phyloP scores from a whole-genome alignment of 1,284 basidiomycete species.

The Heterobasidion irregulare region DNA sequence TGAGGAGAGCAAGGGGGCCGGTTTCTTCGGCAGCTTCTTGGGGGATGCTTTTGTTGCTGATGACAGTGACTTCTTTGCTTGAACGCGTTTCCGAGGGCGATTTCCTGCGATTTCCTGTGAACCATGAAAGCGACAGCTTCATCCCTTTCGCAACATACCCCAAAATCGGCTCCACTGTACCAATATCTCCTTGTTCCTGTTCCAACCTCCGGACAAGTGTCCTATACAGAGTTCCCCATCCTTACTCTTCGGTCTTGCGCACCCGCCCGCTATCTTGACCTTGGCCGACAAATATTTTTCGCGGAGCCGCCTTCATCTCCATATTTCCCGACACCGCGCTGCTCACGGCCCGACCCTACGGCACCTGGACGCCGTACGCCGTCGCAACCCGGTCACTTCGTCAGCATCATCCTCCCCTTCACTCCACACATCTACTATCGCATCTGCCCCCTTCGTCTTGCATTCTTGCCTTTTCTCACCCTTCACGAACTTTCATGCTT shows the following conservation, averaged over 20 bases:
- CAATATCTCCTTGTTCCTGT: no score
- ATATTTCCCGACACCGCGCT: not conserved
- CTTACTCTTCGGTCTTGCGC: no score
- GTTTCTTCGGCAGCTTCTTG: slow-evolving; percentile 1
- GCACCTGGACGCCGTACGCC: not conserved
- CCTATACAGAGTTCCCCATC: no score
- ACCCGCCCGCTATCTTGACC: no score
- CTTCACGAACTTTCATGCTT: not conserved
- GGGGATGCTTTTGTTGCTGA: slow-evolving; percentile 2
- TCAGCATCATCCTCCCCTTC: not conserved
- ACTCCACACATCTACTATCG: not conserved
- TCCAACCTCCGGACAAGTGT: no score
- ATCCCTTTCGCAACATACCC: no score
- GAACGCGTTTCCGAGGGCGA: not conserved
- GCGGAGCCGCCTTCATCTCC: not conserved
- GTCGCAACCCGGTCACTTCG: not conserved
- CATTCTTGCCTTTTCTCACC: not conserved
- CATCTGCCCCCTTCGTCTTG: not conserved
- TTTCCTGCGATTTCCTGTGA: no score
- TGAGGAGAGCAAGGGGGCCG: slow-evolving; percentile 7
- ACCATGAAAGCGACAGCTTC: no score
- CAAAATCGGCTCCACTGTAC: no score
- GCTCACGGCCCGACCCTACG: not conserved
- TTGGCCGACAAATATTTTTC: not conserved
- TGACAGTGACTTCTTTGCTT: slow-evolving; percentile 13